Conservation (phyloP, 2,329 filamentous ascomycete genomes). For the Seiridium cupressi region DNA sequence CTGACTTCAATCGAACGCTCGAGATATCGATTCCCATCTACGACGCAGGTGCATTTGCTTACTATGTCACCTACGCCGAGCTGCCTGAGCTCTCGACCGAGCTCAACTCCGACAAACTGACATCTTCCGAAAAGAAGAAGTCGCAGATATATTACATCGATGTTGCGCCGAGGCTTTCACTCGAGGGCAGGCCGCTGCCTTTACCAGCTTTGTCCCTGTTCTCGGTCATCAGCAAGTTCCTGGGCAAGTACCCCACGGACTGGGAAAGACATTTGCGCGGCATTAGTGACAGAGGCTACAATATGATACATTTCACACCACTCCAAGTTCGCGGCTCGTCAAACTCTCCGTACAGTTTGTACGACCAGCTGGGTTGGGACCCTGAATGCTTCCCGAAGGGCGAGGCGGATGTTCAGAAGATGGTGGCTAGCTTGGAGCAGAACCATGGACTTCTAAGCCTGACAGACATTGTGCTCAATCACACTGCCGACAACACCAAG, state of each 20-base stretch:
- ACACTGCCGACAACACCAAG: conserved; percentile 91
- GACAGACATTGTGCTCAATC: conserved; percentile 97
- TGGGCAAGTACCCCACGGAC: conserved; percentile 86
- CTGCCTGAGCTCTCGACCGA: conserved; percentile 73
- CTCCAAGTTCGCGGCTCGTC: conserved; percentile 84
- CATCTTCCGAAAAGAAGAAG: conserved; percentile 55
- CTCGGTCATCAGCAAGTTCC: conserved; percentile 95
- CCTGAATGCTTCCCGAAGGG: conserved; percentile 77
- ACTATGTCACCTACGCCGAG: conserved; percentile 89
- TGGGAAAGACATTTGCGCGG: conserved; percentile 89
- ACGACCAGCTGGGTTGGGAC: conserved; percentile 88
- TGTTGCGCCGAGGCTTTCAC: conserved; percentile 76
- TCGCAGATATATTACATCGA: conserved; percentile 90
- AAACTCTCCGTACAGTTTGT: conserved; percentile 96
- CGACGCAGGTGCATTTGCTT: conserved; percentile 84
- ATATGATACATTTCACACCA: conserved; percentile 98
- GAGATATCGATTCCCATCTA: conserved; percentile 86
- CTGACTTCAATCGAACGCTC: conserved; percentile 89
- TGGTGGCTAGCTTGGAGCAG: conserved; percentile 80
- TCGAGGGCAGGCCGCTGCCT: conserved; percentile 74
- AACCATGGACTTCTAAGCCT: conserved; percentile 82
- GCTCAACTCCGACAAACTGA: conserved; percentile 41
- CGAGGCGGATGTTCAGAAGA: conserved; percentile 73
- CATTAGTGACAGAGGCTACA: conserved; percentile 90
- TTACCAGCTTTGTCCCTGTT: conserved; percentile 87